Conservation (phyloP, 352 stramenopile species). For the Globisporangium viniferum region DNA sequence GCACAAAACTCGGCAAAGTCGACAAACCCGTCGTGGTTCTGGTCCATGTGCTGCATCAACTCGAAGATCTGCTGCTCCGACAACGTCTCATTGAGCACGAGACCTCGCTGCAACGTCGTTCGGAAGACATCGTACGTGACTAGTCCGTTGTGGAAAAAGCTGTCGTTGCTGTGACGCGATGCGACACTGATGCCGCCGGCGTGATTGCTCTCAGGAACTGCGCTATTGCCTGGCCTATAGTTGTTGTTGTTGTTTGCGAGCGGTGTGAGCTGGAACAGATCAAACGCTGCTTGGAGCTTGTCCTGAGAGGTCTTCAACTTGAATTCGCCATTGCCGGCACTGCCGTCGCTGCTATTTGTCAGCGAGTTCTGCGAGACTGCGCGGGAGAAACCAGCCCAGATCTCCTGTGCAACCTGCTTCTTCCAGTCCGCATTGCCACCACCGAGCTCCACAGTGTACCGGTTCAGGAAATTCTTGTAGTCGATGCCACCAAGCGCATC, state of each 20-base stretch:
- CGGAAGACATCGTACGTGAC: conserved; percentile 82
- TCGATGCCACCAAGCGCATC: conserved; percentile 43
- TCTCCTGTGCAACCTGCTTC: conserved; percentile 58
- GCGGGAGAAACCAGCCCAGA: conserved; percentile 69
- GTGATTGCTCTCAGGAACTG: background rate
- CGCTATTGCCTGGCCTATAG: background rate
- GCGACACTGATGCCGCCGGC: conserved; percentile 28
- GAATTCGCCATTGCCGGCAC: conserved; percentile 23
- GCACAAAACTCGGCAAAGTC: conserved; percentile 88
- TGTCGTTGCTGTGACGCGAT: conserved; percentile 39
- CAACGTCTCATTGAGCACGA: conserved; percentile 56
- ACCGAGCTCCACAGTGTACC: conserved; percentile 68
- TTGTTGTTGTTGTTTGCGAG: background rate
- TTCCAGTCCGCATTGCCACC: conserved; percentile 61
- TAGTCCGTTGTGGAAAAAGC: conserved; percentile 42
- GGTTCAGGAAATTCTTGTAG: conserved; percentile 74
- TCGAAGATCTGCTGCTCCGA: conserved; percentile 91
- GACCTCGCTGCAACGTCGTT: conserved; percentile 57
- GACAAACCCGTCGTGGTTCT: conserved; percentile 88
- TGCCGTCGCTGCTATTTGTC: conserved; percentile 7
- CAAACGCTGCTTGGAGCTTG: conserved; percentile 69
- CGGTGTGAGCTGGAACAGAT: conserved; percentile 47
- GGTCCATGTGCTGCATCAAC: conserved; percentile 91
- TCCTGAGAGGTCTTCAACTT: conserved; percentile 50
- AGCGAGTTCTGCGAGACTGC: conserved; percentile 34